These are phyloP conservation scores for Dictyostelium purpureum DNA, from an alignment of 78 protist species.

Conservation along the genomic window DNA sequence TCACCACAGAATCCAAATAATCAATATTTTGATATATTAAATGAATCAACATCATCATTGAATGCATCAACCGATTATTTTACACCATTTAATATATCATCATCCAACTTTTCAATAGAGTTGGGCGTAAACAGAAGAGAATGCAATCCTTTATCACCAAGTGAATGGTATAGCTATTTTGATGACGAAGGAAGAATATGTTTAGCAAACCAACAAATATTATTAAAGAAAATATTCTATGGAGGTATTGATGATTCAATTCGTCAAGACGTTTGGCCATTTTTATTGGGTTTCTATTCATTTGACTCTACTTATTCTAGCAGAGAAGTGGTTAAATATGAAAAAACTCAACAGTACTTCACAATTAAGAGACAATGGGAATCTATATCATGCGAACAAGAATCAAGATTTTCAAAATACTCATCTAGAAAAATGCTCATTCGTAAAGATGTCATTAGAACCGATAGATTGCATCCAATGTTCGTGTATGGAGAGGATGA, in stretches of 20 bases:
- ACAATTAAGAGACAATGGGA: conserved; percentile 74
- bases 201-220: conserved; percentile 33
- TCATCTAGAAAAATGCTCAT: conserved; percentile 24
- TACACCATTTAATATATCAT: conserved; percentile 56
- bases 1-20: conserved; percentile 34
- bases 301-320: conserved; percentile 64
- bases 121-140: conserved; percentile 49
- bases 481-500: conserved; percentile 24
- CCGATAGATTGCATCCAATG: conserved; percentile 76
- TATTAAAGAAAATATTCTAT: conserved; percentile 70
- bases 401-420: conserved; percentile 40
- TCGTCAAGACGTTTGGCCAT: conserved; percentile 82
- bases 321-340: conserved; percentile 36
- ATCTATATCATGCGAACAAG: conserved; percentile 61
- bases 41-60: conserved; percentile 16
- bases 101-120: conserved; percentile 23
- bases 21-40: not conserved
- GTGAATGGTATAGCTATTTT: conserved; percentile 71
- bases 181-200: conserved; percentile 77
- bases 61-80: conserved; percentile 28
- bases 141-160: conserved; percentile 60
- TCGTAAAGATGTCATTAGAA: conserved; percentile 81
- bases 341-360: conserved; percentile 53
- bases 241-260: conserved; percentile 75
- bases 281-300: conserved; percentile 57